Conservation (phyloP, 345 rosid species). For the Eucalyptus brandiana region DNA sequence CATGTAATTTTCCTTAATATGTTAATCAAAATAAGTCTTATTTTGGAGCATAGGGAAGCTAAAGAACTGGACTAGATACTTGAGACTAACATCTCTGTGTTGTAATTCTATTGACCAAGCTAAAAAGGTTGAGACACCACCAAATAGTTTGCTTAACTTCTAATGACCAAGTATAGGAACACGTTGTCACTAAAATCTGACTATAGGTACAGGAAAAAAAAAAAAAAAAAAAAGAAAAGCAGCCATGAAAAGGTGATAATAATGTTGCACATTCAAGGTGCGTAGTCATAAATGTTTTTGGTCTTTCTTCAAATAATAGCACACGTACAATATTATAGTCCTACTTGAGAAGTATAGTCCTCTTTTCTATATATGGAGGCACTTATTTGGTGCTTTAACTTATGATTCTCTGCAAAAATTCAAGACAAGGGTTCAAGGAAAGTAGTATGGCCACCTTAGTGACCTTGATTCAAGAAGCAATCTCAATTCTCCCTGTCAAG, state of each 20-base stretch:
- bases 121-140: background rate
- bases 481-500: conserved; percentile 60
- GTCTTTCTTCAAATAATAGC: background rate
- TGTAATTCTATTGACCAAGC: background rate
- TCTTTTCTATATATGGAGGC: background rate
- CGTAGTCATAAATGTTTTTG: background rate
- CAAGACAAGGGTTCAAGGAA: background rate
- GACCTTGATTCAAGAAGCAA: conserved; percentile 81
- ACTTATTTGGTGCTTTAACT: background rate
- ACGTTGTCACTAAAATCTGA: background rate
- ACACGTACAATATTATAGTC: background rate
- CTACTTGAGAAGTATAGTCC: background rate
- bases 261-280: background rate
- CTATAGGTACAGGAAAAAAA: background rate
- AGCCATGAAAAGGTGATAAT: background rate
- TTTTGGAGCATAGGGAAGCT: background rate
- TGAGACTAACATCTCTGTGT: background rate
- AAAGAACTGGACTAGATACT: background rate
- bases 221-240: background rate
- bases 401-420: background rate
- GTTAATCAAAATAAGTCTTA: background rate
- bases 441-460: conserved; percentile 41
- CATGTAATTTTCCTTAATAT: background rate
- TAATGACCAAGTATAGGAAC: background rate
- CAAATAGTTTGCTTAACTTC: background rate